Evolutionary conservation across 805 yeast species (phyloP).

Genomic region (Schwanniomyces vanrijiae): DNA sequence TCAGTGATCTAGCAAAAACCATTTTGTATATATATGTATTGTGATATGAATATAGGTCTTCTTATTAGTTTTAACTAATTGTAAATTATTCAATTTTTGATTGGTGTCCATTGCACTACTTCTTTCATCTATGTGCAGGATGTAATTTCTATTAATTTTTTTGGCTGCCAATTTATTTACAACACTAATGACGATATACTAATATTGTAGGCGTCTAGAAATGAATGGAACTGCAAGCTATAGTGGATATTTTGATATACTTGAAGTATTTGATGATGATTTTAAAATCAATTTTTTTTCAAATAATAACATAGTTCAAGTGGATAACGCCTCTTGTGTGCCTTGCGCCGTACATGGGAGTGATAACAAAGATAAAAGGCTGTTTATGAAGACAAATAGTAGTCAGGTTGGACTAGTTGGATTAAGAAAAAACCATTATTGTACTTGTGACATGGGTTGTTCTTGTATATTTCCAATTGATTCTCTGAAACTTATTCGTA

Average conservation of each 20-base stretch:
- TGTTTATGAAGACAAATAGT: no score
- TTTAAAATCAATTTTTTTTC: background rate
- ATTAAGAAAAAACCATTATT: no score
- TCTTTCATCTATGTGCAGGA: background rate
- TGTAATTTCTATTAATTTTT: background rate
- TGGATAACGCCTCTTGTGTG: background rate
- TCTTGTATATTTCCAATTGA: constrained; percentile 10
- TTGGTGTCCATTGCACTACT: constrained; percentile 6
- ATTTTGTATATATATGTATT: background rate
- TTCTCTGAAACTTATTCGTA: constrained; percentile 33
- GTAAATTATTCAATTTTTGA: constrained; percentile 6
- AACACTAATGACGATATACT: background rate
- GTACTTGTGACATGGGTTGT: background rate
- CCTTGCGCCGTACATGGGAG: background rate
- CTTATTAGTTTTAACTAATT: background rate
- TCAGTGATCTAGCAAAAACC: constrained; percentile 30
- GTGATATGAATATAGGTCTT: background rate
- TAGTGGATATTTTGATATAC: background rate
- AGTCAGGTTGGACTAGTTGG: no score
- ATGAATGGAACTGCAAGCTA: background rate
- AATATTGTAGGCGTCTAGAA: background rate
- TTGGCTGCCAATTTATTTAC: constrained; percentile 4
- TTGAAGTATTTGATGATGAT: background rate
- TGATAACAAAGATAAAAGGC: no score
- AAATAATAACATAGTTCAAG: background rate